Percentiles rank a stretch among this genome's conserved stretches.
These are phyloP conservation scores for Euptelea pleiosperma DNA, from an alignment of 164 flowering plant species.

Conservation along the genomic window DNA sequence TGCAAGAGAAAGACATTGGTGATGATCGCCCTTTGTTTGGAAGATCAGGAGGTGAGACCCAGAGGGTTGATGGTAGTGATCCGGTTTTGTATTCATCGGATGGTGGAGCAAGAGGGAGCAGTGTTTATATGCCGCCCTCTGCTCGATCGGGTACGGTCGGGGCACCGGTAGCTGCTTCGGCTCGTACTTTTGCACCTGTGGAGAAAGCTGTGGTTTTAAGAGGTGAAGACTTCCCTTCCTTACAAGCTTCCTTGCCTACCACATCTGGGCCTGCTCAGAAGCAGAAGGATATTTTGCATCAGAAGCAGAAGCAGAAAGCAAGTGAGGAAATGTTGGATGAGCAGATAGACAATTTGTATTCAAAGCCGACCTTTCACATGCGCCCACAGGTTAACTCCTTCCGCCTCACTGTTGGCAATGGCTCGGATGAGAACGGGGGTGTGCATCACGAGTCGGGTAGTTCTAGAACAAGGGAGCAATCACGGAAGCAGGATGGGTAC, in stretches of 20 bases:
- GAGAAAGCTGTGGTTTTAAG: conserved; percentile 66
- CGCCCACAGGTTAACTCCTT: conserved; percentile 39
- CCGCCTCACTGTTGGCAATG: conserved; percentile 23
- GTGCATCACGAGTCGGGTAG: conserved; percentile 22
- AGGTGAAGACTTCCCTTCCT: conserved; percentile 95
- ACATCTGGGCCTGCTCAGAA: conserved; percentile 46
- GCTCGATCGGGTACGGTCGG: conserved; percentile 33
- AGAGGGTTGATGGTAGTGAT: conserved; percentile 19
- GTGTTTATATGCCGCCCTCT: conserved; percentile 68
- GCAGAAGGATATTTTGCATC: conserved; percentile 47
- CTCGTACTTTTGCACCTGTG: conserved; percentile 16
- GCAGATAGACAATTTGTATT: conserved; percentile 26
- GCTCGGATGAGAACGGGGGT: conserved; percentile 25
- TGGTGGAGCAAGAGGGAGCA: conserved; percentile 25
- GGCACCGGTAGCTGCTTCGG: conserved; percentile 19
- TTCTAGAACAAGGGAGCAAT: conserved; percentile 20
- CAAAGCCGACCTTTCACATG: conserved; percentile 30
- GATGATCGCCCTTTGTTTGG: conserved; percentile 17
- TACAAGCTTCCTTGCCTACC: conserved; percentile 59
- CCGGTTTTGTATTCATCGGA: conserved; percentile 20
- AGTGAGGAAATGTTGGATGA: conserved; percentile 35
- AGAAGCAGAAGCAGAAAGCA: conserved; percentile 50
- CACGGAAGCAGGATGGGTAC: conserved; percentile 46
- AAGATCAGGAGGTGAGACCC: conserved; percentile 21
- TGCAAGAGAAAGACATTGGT: conserved; percentile 45